phyloP scores from a whole-genome alignment of 768 basidiomycete species.

The Russula abietina region DNA sequence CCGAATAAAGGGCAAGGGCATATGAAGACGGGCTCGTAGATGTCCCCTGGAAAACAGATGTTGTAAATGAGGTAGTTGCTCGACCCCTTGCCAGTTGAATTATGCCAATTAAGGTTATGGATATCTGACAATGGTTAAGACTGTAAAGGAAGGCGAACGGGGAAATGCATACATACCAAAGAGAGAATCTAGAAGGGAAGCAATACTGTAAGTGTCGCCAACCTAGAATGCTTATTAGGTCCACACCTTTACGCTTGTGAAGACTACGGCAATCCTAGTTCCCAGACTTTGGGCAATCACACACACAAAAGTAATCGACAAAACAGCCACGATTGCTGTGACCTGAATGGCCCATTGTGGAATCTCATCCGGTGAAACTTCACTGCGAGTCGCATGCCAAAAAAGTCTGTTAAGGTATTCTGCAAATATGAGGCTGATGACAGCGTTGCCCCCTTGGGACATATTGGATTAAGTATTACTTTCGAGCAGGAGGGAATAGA shows the following conservation, averaged over 20 bases:
- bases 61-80: conserved; percentile 59
- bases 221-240: too few species aligned
- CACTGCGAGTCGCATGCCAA: conserved; percentile 64
- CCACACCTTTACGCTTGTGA: conserved; percentile 80
- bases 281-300: conserved; percentile 73
- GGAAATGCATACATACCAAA: conserved; percentile 49
- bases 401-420: conserved; percentile 91
- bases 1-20: conserved; percentile 92
- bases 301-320: conserved; percentile 71
- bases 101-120: conserved; percentile 73
- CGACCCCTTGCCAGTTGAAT: conserved; percentile 68
- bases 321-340: conserved; percentile 68
- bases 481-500: conserved; percentile 1
- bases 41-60: conserved; percentile 65
- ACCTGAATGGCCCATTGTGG: conserved; percentile 91
- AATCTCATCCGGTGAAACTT: conserved; percentile 69
- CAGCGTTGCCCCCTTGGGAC: conserved; percentile 61
- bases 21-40: conserved; percentile 77
- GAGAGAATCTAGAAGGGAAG: conserved; percentile 50
- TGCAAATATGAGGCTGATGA: conserved; percentile 82
- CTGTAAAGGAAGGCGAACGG: neutral
- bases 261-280: conserved; percentile 75
- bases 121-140: conserved; percentile 40
- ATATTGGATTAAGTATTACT: conserved; percentile 4
- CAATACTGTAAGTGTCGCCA: neutral